These are phyloP conservation scores for Mycena belliarum DNA, from an alignment of 768 basidiomycete species.

Conservation along the genomic window DNA sequence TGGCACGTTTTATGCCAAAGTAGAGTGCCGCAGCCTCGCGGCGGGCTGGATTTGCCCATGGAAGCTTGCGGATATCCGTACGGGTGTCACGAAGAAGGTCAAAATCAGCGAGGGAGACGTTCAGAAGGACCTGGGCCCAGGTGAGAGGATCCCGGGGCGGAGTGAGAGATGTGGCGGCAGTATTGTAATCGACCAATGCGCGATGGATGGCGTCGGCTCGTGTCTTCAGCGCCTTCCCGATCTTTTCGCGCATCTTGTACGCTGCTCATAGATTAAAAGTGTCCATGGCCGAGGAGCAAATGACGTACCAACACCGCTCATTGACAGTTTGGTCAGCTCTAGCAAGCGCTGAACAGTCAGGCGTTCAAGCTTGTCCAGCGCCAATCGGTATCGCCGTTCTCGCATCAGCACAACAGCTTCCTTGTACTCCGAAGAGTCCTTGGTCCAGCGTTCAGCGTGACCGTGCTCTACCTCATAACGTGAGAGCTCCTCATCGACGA, in stretches of 20 bases:
- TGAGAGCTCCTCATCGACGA: neutral
- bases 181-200: neutral
- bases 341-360: neutral
- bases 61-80: constrained; percentile 26
- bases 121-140: neutral
- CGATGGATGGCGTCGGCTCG: neutral
- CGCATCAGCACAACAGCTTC: neutral
- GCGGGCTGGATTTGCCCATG: constrained; percentile 29
- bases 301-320: constrained; percentile 6
- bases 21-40: constrained; percentile 28
- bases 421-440: neutral
- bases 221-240: neutral
- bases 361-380: neutral
- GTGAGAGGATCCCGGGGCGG: neutral
- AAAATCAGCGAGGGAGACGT: constrained; percentile 32
- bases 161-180: neutral
- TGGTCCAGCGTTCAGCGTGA: neutral
- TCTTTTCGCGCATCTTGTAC: neutral
- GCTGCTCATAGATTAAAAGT: neutral
- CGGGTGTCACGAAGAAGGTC: constrained; percentile 32
- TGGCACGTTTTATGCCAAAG: constrained; percentile 30
- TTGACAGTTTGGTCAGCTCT: constrained; percentile 7
- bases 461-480: neutral
- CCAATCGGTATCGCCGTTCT: neutral
- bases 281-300: too few species aligned